These are phyloP conservation scores for Aspergillus sp. DNA, from an alignment of 2,329 filamentous ascomycete species.

Conservation along the genomic window DNA sequence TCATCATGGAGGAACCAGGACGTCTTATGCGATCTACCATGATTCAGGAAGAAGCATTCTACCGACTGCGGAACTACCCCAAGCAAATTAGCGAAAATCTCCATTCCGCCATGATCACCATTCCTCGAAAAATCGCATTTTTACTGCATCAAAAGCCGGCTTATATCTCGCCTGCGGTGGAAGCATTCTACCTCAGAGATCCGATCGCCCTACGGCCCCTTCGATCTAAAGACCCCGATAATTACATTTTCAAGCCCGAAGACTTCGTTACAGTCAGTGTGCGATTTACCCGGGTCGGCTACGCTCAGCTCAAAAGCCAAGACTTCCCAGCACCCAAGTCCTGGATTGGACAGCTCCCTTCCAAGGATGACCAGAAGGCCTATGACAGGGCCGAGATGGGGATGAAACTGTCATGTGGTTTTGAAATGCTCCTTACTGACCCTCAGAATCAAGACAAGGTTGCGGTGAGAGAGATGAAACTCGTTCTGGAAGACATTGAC, in stretches of 20 bases:
- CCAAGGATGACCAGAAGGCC: slow-evolving; percentile 45
- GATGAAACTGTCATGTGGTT: slow-evolving; percentile 87
- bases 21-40: slow-evolving; percentile 68
- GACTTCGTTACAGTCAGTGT: slow-evolving; percentile 79
- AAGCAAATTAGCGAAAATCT: slow-evolving; percentile 68
- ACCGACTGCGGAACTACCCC: slow-evolving; percentile 81
- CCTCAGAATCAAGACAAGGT: slow-evolving; percentile 67
- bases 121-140: slow-evolving; percentile 80
- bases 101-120: slow-evolving; percentile 70
- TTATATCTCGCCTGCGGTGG: slow-evolving; percentile 77
- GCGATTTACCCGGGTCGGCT: slow-evolving; percentile 83
- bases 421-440: slow-evolving; percentile 79
- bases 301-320: slow-evolving; percentile 86
- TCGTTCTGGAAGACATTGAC: slow-evolving; percentile 73
- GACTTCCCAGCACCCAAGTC: slow-evolving; percentile 67
- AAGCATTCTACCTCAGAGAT: slow-evolving; percentile 90
- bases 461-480: slow-evolving; percentile 69
- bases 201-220: slow-evolving; percentile 71
- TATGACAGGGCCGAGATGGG: slow-evolving; percentile 62
- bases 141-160: slow-evolving; percentile 73
- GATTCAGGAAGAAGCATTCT: slow-evolving; percentile 87
- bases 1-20: slow-evolving; percentile 57
- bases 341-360: slow-evolving; percentile 49
- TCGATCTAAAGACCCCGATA: slow-evolving; percentile 52
- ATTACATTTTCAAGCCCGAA: slow-evolving; percentile 66